phyloP scores from a whole-genome alignment of 176 grass and related monocot species.

The Sorghum bicolor region Sorghum_bicolor_NCBIv3 NC_012871.2:17647501-17648000 shows the following conservation, averaged over 20 bases:
- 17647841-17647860: constrained; percentile 87
- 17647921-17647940: constrained; percentile 74
- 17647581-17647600: no score
- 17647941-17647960: constrained; percentile 90
- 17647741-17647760: constrained; percentile 21
- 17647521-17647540: no score
- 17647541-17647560: no score
- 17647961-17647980: constrained; percentile 79
- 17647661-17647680: constrained; percentile 82
- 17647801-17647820: constrained; percentile 83
- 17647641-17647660: constrained; percentile 89
- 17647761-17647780: constrained; percentile 71
- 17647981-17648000: constrained; percentile 74
- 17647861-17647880: constrained; percentile 67
- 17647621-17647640: no score
- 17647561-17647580: no score
- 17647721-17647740: constrained; percentile 10
- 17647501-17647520: no score
- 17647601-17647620: no score
- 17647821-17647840: constrained; percentile 78
- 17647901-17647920: constrained; percentile 76
- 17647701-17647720: constrained; percentile 8
- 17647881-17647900: constrained; percentile 65
- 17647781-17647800: constrained; percentile 66
- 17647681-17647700: constrained; percentile 83